Base-by-base conservation (phyloP, 768 basidiomycete genomes). In the Leccinum aurantiacum region DNA sequence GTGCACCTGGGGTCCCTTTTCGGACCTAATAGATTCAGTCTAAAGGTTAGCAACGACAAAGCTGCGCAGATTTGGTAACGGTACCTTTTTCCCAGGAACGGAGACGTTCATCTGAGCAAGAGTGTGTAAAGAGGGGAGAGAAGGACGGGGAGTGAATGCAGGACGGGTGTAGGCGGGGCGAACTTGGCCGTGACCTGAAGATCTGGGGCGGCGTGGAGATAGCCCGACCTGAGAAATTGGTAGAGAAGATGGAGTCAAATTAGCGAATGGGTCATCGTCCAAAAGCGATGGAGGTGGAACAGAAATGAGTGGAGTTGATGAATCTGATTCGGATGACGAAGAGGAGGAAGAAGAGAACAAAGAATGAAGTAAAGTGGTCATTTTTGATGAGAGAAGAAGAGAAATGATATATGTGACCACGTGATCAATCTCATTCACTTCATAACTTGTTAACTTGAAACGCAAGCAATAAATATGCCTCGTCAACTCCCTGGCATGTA, bases 261-360 rank as follows among this genome's bases (percentile, higher is more conserved):
- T 84, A 22, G 89, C 89, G 65, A 91, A 91, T 2, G 89, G 89
- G 65, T 91, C 89, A 54, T 87, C 84, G 65, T 90, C 89, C 25
- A 88, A 75, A 19, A 89, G 55, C 11, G 65, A 64, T 17, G 61
- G 52, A 19, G 60, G 31, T 24, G 54, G 29, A 19, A 59, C 31
- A 6, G 51, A 22, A 38, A 63, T 17, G 59, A 49, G 13, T 35
- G 33, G 9, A n/a, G 54, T 11, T 49, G 53, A 46, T 60, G 53
- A 46, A 56, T 56, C 2, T 19, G n/a, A 33, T 33, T 11, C 8
- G 8, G 44, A 44, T 8, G 44, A 29, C 29, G 27, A 29, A n/a
- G 44, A 44, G 44, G 44, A 46, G 8, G n/a, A 46, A n/a, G 33
- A 33, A 10, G 33, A 35, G 33, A 35, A 35, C 4, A 19, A 1